Percentiles rank a stretch among this genome's conserved stretches.
phyloP scores from a whole-genome alignment of 305 asterid species.

The Plantago lanceolata region DNA sequence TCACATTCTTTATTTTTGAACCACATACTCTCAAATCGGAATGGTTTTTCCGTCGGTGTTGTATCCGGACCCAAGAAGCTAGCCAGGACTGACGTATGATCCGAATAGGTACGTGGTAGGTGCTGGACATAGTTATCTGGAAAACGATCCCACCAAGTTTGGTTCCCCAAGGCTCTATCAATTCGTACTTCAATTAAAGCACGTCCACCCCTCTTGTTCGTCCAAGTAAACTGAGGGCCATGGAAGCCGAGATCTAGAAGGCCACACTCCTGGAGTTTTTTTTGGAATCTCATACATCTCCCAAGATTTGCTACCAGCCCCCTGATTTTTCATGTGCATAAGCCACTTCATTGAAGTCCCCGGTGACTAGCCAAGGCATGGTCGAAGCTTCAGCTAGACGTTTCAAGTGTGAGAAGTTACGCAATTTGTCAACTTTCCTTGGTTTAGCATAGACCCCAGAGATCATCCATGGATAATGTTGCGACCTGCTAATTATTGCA shows the following conservation, averaged over 20 bases:
- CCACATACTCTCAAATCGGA: not conserved
- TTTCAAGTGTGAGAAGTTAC: too few species aligned
- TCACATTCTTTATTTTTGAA: not conserved
- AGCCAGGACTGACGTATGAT: not conserved
- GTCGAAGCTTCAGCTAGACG: too few species aligned
- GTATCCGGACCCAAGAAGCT: not conserved
- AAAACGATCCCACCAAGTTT: not conserved
- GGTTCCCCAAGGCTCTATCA: not conserved
- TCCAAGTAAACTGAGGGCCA: not conserved
- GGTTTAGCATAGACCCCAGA: too few species aligned
- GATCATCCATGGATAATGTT: too few species aligned
- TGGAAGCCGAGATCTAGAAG: not conserved
- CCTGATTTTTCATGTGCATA: not conserved
- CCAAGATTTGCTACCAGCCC: not conserved
- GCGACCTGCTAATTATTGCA: too few species aligned
- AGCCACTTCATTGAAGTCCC: not conserved
- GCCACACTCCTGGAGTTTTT: not conserved
- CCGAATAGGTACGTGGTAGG: not conserved
- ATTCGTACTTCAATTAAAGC: not conserved
- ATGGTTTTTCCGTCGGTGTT: not conserved
- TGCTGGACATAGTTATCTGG: not conserved
- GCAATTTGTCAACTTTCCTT: too few species aligned
- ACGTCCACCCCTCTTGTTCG: not conserved
- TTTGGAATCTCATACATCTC: not conserved
- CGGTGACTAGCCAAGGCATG: too few species aligned